phyloP scores from a whole-genome alignment of 495 filamentous ascomycete species.

The Tuber magnatum region DNA sequence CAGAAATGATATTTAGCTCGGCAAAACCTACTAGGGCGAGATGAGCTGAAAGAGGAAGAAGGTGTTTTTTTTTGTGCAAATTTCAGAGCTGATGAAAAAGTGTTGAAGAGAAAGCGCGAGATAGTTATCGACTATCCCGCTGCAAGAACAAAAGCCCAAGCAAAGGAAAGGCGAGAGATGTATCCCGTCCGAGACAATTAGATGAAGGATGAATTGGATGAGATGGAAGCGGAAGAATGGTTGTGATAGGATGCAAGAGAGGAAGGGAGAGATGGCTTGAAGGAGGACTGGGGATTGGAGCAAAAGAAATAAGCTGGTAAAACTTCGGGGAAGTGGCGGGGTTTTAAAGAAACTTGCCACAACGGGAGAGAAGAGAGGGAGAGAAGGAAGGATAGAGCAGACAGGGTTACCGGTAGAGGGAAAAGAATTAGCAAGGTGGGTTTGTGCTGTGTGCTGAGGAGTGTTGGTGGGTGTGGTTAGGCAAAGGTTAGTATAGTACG shows the following conservation, averaged over 20 bases:
- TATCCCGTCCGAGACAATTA: constrained; percentile 21
- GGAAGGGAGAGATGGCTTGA: constrained; percentile 19
- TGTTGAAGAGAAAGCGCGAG: neutral
- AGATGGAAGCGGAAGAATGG: constrained; percentile 12
- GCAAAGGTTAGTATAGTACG: neutral
- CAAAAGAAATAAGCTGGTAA: constrained; percentile 3
- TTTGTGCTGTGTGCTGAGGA: constrained; percentile 4
- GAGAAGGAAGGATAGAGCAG: constrained; percentile 6
- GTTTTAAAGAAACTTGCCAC: constrained; percentile 5
- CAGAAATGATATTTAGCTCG: neutral
- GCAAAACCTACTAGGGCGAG: neutral
- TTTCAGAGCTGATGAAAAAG: neutral
- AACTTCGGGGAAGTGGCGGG: constrained; percentile 3
- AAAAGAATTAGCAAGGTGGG: neutral
- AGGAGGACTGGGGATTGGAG: constrained; percentile 5
- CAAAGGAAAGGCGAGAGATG: constrained; percentile 26
- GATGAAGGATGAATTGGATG: constrained; percentile 26
- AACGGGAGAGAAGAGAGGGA: constrained; percentile 15
- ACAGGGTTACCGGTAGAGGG: neutral
- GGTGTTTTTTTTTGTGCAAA: neutral
- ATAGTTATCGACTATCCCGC: constrained; percentile 13
- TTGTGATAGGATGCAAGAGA: constrained; percentile 13
- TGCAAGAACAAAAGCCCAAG: constrained; percentile 33
- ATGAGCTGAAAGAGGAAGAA: neutral
- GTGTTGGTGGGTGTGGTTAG: neutral